These are phyloP conservation scores for Cyberlindnera mycetangii DNA, from an alignment of 805 yeast genomes.

Conservation along the genomic window DNA sequence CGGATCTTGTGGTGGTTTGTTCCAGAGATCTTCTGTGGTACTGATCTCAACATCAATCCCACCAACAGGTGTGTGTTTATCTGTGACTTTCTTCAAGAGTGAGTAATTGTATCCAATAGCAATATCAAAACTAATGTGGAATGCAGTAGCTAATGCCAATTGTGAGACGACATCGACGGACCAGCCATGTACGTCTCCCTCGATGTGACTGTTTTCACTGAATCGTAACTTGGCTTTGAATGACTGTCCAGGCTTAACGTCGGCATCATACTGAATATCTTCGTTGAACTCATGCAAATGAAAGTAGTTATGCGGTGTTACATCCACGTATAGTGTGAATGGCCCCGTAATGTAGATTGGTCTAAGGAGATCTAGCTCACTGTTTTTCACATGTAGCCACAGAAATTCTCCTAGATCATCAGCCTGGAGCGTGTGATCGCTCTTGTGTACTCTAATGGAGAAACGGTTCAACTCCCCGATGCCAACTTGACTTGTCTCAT, in stretches of 20 bases:
- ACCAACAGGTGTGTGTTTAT: not conserved
- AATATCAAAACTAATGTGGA: constrained; percentile 67
- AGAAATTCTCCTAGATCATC: constrained; percentile 23
- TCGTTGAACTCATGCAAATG: constrained; percentile 43
- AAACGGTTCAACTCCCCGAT: constrained; percentile 25
- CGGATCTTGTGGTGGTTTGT: constrained; percentile 51
- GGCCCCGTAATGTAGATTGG: constrained; percentile 93
- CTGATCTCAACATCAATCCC: constrained; percentile 30
- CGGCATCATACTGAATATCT: constrained; percentile 43
- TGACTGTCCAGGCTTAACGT: constrained; percentile 68
- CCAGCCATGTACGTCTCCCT: constrained; percentile 55
- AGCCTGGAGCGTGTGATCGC: not conserved
- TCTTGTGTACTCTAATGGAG: constrained; percentile 4
- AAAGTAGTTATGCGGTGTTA: constrained; percentile 63
- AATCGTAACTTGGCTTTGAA: constrained; percentile 54
- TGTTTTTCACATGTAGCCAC: constrained; percentile 62
- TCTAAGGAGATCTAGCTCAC: constrained; percentile 66
- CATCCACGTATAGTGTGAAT: constrained; percentile 77
- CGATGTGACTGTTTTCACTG: constrained; percentile 40
- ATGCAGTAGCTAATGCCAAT: constrained; percentile 64
- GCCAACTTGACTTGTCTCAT: constrained; percentile 12
- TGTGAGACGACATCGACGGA: constrained; percentile 78
- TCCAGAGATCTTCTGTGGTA: constrained; percentile 76
- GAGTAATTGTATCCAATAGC: constrained; percentile 47
- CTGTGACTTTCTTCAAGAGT: constrained; percentile 16